Evolutionary conservation across 108 stramenopile genomes (phyloP), one percentile per base, ranked within the genome.

Genomic region (Cyclotella kingstonii): DNA sequence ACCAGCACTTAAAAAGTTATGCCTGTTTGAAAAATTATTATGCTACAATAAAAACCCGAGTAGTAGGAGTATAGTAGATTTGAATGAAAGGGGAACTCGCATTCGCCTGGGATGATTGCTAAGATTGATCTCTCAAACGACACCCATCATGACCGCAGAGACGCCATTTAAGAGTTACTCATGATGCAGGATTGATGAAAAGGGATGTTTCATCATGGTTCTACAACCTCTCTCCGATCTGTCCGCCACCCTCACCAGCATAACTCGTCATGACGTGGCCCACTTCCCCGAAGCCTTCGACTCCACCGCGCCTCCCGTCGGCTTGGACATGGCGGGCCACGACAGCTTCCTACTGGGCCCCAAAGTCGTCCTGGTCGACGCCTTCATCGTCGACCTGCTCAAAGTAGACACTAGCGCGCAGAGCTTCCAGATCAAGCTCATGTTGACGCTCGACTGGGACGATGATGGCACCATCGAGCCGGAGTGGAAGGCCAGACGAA

Each of bases 381-480:
- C 62, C 5, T 63, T 72, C 41, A 56, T 72, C 15, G 62, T 72
- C 0, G 70, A 72, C 34, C 51, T 72, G 27, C 56, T 72, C 2
- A 42, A 72, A 11, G 70, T 63, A 17, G 62, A 72, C 28, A 72
- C 70, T 0, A 41, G 54, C 5, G 70, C 70, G n/a, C 70, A 72
- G 30, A 72, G 62, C 0, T 72, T 72, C 27, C 31, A 33, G 39
- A 38, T 72, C 15, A 72, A 72, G 42, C 8, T 72, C 11, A 38
- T 72, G 33, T 18, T 71, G 25, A 72, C 54, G 22, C 49, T 55
- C 45, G 70, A 72, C 29, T 72, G 70, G 70, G 70, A 63, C n/a
- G 70, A 72, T 58, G 70, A 72, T 43, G 70, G 70, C 4, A 72
- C 54, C 3, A 72, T 72, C 5, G 61, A 58, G 41, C 70, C 70